Conservation (phyloP, 2,329 filamentous ascomycete species). For the Botrytis hyacinthi region DNA sequence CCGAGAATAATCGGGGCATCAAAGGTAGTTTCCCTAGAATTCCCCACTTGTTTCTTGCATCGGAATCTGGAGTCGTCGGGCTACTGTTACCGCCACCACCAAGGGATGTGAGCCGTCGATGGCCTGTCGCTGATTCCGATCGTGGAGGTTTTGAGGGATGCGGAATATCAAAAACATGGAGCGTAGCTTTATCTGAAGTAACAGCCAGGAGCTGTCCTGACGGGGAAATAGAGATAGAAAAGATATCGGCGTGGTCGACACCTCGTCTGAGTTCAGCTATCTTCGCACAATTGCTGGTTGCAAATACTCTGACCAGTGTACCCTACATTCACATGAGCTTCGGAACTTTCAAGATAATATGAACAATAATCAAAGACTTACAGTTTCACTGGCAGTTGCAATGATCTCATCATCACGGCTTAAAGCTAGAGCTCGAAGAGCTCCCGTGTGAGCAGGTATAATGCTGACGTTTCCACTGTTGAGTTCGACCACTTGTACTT, state of each 20-base stretch:
- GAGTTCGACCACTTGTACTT: constrained; percentile 84
- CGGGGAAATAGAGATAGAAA: constrained; percentile 84
- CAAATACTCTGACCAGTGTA: constrained; percentile 83
- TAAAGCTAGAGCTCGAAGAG: constrained; percentile 74
- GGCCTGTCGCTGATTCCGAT: constrained; percentile 38
- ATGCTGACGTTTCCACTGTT: constrained; percentile 82
- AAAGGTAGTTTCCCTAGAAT: constrained; percentile 79
- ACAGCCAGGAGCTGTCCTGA: constrained; percentile 78
- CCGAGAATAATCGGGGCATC: constrained; percentile 83
- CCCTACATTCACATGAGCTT: constrained; percentile 50
- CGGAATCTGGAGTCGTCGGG: constrained; percentile 43
- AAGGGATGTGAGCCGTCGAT: constrained; percentile 38
- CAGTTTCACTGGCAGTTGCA: constrained; percentile 84
- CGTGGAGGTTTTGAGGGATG: constrained; percentile 46
- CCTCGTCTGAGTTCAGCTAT: constrained; percentile 84
- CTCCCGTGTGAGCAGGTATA: constrained; percentile 82
- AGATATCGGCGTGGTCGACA: constrained; percentile 83
- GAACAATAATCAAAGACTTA: constrained; percentile 37
- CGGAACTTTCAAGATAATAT: constrained; percentile 1
- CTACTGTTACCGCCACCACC: constrained; percentile 34
- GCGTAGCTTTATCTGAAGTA: constrained; percentile 93
- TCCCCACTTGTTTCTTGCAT: constrained; percentile 75
- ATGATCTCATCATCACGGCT: constrained; percentile 78
- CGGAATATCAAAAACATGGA: constrained; percentile 89
- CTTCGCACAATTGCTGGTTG: constrained; percentile 74